phyloP scores from a whole-genome alignment of 305 asterid genomes.

The Caryopteris hybrid region DNA sequence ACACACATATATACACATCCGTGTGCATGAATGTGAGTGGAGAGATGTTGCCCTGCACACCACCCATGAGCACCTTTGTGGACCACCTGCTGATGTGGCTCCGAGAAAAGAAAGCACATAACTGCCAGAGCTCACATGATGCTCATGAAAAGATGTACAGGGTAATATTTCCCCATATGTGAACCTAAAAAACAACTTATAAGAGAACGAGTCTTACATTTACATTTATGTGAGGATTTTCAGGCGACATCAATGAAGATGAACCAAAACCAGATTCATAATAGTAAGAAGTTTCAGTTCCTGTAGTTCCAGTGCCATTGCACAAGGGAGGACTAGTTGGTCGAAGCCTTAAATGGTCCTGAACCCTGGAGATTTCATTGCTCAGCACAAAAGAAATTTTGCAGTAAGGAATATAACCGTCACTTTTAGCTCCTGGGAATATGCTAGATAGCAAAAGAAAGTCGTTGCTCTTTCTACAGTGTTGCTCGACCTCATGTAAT shows the following conservation, averaged over 20 bases:
- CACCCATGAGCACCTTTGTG: too few relatives aligned
- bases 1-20: neutral
- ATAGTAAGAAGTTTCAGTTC: constrained; percentile 22
- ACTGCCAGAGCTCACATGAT: too few relatives aligned
- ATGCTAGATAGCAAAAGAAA: constrained; percentile 38
- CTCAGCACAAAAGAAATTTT: constrained; percentile 28
- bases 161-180: neutral
- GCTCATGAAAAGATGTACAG: neutral
- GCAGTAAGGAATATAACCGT: constrained; percentile 62
- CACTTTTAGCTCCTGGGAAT: constrained; percentile 44
- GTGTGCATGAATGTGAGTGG: neutral
- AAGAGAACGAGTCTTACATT: constrained; percentile 29
- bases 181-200: constrained; percentile 2
- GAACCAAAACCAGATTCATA: constrained; percentile 28
- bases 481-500: constrained; percentile 48
- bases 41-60: too few relatives aligned
- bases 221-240: constrained; percentile 16
- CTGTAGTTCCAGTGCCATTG: constrained; percentile 13
- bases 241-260: constrained; percentile 24
- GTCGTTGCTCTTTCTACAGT: constrained; percentile 39
- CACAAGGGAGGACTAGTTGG: constrained; percentile 18
- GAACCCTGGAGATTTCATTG: constrained; percentile 23
- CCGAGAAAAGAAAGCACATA: neutral
- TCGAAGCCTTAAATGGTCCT: constrained; percentile 18
- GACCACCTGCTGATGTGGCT: neutral